phyloP scores from a whole-genome alignment of 2,329 filamentous ascomycete species.

The Aspergillus sp. region DNA sequence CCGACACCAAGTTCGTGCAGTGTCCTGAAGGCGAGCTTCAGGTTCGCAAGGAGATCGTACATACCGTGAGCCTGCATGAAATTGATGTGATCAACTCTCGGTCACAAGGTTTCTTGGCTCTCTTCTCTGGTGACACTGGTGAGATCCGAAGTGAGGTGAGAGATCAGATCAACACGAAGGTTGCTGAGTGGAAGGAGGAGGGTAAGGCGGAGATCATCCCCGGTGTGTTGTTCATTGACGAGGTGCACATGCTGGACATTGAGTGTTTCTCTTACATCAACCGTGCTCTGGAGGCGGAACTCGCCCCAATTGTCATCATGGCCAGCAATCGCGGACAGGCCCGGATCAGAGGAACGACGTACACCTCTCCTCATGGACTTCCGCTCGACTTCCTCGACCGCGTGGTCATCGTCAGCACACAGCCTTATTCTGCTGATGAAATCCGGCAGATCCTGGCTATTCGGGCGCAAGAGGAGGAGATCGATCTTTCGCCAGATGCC shows the following conservation, averaged over 20 bases:
- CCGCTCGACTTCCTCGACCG: slow-evolving; percentile 95
- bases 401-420: slow-evolving; percentile 93
- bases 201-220: slow-evolving; percentile 98
- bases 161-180: slow-evolving; percentile 98
- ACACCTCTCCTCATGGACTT: slow-evolving; percentile 87
- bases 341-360: slow-evolving; percentile 88
- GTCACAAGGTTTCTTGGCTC: slow-evolving; percentile 94
- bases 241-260: slow-evolving; percentile 99
- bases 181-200: slow-evolving; percentile 98
- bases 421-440: slow-evolving; percentile 77
- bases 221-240: slow-evolving; percentile 95
- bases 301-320: slow-evolving; percentile 98
- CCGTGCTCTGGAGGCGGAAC: slow-evolving; percentile 88
- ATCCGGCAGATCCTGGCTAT: slow-evolving; percentile 91
- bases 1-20: slow-evolving; percentile 96
- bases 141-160: slow-evolving; percentile 97
- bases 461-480: slow-evolving; percentile 91
- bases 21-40: slow-evolving; percentile 97
- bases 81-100: slow-evolving; percentile 99
- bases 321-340: slow-evolving; percentile 93
- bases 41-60: slow-evolving; percentile 93
- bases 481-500: slow-evolving; percentile 86
- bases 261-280: slow-evolving; percentile 99
- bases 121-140: slow-evolving; percentile 96
- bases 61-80: slow-evolving; percentile 95